Evolutionary conservation across 1,284 basidiomycete genomes (phyloP), one percentile per base, ranked within the genome.

Genomic region (Golubevia pallescens): DNA sequence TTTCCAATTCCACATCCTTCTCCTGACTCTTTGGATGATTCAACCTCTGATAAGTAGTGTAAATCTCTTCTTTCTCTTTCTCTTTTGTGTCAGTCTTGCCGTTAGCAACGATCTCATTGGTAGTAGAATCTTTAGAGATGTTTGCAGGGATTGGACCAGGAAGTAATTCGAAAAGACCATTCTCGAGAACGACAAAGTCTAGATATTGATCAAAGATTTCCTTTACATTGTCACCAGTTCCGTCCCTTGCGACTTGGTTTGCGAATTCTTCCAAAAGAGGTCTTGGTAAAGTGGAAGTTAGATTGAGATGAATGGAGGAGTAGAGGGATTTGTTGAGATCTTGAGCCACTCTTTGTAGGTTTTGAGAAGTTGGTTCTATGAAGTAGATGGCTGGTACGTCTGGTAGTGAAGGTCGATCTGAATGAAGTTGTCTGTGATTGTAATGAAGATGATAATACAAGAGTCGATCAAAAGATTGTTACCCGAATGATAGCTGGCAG

Each of bases 311-410:
- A 85, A 92, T 95, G 0, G 93, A 91, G 77, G 97, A 94, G 85
- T 99, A 99, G 38, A 99, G 89, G 20, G 89, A 89, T 75, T 93
- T 93, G 82, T 92, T 91, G 42, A 98, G 89, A 73, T 90, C 89
- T 82, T 87, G 73, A 4, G 61, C 19, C 13, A 58, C 3, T 63
- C 96, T 90, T 67, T 90, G 89, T 71, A 99, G 89, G 84, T 98
- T 99, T 61, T 89, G 87, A 8, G 93, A 87, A 0, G 94, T 97
- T 0, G 97, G 97, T 0, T 93, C 90, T 59, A 99, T 93, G 86
- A 99, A 97, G 88, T 99, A 99, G 32, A 99, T 90, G 0, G 97
- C 95, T 5, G 97, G 97, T 0, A 99, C 97, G 84, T 99, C 97
- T 1, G 93, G 90, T 51, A 99, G 87, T 10, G 95, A 90, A 16